These are phyloP conservation scores for Bromus sterilis DNA, from an alignment of 176 grass and related monocot genomes.

Conservation along the genomic window DNA sequence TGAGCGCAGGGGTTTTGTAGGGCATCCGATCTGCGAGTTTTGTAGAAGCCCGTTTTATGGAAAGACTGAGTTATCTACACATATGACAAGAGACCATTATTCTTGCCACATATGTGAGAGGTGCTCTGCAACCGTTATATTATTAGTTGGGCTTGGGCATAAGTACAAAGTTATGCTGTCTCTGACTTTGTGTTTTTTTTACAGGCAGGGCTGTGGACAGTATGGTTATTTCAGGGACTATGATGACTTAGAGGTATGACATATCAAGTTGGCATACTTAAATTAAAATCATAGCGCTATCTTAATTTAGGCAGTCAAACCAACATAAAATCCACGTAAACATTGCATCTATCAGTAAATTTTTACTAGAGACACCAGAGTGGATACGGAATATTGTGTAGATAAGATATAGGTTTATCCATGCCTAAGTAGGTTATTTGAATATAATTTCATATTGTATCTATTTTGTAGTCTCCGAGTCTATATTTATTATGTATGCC, in stretches of 20 bases:
- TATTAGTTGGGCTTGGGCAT: background rate
- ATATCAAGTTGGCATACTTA: background rate
- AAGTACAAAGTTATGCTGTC: background rate
- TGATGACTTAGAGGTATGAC: conserved; percentile 67
- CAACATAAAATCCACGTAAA: conserved; percentile 2
- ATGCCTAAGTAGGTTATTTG: background rate
- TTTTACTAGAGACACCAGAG: background rate
- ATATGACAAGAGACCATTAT: conserved; percentile 57
- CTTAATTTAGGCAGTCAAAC: background rate
- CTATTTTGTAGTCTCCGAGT: background rate
- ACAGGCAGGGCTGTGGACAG: conserved; percentile 47
- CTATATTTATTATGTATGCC: background rate
- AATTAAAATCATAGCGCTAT: background rate
- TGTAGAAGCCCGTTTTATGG: conserved; percentile 69
- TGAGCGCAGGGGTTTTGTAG: conserved; percentile 57
- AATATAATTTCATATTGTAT: background rate
- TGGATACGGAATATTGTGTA: background rate
- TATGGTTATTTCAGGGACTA: conserved; percentile 68
- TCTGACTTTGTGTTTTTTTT: conserved; percentile 12
- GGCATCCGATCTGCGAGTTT: conserved; percentile 63
- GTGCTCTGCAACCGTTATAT: conserved; percentile 16
- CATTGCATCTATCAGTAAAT: background rate
- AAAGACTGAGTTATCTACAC: conserved; percentile 43
- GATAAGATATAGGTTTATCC: background rate
- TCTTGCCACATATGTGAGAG: conserved; percentile 69